Percentiles rank a stretch among this genome's conserved stretches.
Evolutionary conservation across 2,329 filamentous ascomycete species (phyloP).

Genomic region (Fusarium mangiferae): DNA sequence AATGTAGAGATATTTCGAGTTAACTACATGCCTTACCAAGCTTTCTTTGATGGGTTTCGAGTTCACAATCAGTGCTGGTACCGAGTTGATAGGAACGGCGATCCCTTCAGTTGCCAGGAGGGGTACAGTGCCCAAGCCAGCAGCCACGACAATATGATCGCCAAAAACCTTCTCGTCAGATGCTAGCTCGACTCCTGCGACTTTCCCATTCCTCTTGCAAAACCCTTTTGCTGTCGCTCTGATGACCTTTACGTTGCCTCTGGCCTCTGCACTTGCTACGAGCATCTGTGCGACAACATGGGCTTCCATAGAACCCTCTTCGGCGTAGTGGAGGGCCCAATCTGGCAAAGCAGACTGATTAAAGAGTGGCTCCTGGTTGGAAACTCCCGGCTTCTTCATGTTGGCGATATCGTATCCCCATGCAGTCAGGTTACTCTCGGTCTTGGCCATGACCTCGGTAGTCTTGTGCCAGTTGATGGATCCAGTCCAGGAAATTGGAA

Average conservation of each 20-base stretch:
- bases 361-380: neutral
- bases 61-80: conserved; percentile 26
- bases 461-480: conserved; percentile 31
- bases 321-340: conserved; percentile 6
- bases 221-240: neutral
- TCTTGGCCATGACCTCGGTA: neutral
- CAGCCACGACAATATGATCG: conserved; percentile 23
- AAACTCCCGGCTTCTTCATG: neutral
- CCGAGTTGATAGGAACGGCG: neutral
- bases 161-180: neutral
- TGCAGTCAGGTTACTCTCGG: neutral
- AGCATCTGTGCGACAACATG: conserved; percentile 19
- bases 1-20: conserved; percentile 22
- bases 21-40: conserved; percentile 1
- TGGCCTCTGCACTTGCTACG: conserved; percentile 6
- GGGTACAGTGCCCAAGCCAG: conserved; percentile 13
- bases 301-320: conserved; percentile 29
- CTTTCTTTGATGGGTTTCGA: neutral
- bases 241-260: neutral
- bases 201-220: neutral
- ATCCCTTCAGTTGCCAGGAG: conserved; percentile 8
- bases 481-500: conserved; percentile 28
- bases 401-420: conserved; percentile 17
- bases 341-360: neutral
- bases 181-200: conserved; percentile 1